A percentile compares a stretch with the other conserved stretches of the same genome.
phyloP scores from a whole-genome alignment of 768 basidiomycete genomes.

The Leccinum fibrillosum region DNA sequence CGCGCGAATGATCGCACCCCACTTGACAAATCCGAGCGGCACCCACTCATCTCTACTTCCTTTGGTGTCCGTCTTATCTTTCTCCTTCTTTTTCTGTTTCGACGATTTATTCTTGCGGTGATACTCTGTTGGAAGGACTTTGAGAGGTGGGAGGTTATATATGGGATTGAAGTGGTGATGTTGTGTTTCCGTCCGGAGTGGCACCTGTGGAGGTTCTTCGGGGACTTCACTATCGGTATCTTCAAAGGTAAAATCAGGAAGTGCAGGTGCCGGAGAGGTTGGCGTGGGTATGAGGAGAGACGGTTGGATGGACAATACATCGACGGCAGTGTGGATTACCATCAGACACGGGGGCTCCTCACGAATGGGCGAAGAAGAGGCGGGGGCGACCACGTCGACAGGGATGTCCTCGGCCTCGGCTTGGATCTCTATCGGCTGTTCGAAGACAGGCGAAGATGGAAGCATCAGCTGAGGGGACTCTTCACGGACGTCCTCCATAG shows the following conservation, averaged over 20 bases:
- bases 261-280: constrained; percentile 30
- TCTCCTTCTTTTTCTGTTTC: constrained; percentile 53
- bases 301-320: constrained; percentile 25
- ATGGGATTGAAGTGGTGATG: constrained; percentile 41
- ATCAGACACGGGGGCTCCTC: constrained; percentile 12
- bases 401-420: neutral
- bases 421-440: neutral
- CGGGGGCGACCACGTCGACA: neutral
- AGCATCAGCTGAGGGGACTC: constrained; percentile 24
- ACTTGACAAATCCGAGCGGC: constrained; percentile 63
- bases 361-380: constrained; percentile 1
- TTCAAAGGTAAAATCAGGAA: constrained; percentile 34
- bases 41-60: constrained; percentile 62
- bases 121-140: constrained; percentile 53
- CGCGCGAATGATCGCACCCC: constrained; percentile 70
- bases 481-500: constrained; percentile 21
- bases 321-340: constrained; percentile 26
- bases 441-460: constrained; percentile 18
- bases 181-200: constrained; percentile 15
- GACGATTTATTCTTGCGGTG: constrained; percentile 45
- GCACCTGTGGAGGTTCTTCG: constrained; percentile 17
- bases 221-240: constrained; percentile 25
- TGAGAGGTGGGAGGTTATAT: constrained; percentile 56
- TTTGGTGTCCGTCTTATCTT: constrained; percentile 44
- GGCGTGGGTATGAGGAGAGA: constrained; percentile 36